phyloP scores from a whole-genome alignment of 768 basidiomycete species.

The Erythrobasidium yunnanense region DNA sequence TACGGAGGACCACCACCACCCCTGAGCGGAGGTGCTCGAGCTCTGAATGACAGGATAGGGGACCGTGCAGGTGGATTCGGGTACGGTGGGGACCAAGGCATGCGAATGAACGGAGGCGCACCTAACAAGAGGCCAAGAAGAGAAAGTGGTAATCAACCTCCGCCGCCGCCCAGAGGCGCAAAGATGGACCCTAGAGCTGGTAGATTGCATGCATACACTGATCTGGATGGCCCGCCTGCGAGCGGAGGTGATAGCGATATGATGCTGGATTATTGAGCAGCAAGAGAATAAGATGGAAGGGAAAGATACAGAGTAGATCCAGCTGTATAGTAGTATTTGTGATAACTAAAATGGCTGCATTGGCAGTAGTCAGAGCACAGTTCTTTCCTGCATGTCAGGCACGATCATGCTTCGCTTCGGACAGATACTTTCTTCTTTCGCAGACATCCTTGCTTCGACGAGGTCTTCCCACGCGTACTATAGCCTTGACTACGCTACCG shows the following conservation, averaged over 20 bases:
- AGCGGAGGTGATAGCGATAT: conserved; percentile 1
- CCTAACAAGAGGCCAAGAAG: conserved; percentile 4
- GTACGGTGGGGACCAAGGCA: no score
- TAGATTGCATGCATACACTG: conserved; percentile 16
- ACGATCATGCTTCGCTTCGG: no score
- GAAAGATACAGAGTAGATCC: no score
- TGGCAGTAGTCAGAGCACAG: no score
- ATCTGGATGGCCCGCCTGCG: conserved; percentile 20
- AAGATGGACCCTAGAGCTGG: conserved; percentile 22
- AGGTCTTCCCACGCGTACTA: no score
- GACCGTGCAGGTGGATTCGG: conserved; percentile 14
- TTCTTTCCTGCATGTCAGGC: no score
- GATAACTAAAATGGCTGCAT: no score
- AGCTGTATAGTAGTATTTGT: no score
- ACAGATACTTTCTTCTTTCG: no score
- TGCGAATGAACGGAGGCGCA: not conserved
- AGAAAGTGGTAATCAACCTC: not conserved
- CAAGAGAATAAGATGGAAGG: no score
- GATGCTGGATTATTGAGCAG: conserved; percentile 16
- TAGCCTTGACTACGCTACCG: no score
- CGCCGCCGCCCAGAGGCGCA: conserved; percentile 16
- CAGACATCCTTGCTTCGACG: no score
- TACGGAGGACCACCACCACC: not conserved
- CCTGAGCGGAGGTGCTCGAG: not conserved
- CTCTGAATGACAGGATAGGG: conserved; percentile 7